Base-by-base conservation (phyloP, 2,329 filamentous ascomycete species). In the Fusarium sp. region DNA sequence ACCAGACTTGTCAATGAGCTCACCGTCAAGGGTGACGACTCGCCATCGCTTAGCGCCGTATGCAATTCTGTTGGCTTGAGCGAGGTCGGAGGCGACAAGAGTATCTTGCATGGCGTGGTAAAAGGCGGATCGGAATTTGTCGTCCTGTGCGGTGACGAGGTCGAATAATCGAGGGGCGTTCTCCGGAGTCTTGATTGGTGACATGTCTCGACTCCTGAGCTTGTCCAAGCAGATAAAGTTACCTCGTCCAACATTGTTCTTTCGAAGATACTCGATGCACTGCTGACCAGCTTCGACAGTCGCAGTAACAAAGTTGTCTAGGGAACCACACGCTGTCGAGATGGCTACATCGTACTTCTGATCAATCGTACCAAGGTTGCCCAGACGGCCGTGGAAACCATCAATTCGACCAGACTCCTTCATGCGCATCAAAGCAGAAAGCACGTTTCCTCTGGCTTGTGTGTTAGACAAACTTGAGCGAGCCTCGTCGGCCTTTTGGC, bases 161-260 rank as follows among this genome's bases (percentile, higher is more conserved):
- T 99, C 96, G 74, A 98, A 99, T 3, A 99, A 84, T 22, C 96
- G 89, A 19, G 95, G 95, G 8, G 96, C 95, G 72, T 93, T 90
- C 78, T 99, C 96, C 0, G 96, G 96, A 0, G 96, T 99, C 61
- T 92, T 86, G 53, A 98, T 94, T 0, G 87, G 82, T 3, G 90
- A 90, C 72, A 98, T 82, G 74, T 97, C 92, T 52, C 93, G 89
- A 32, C 87, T 84, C 24, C 93, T 89, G 48, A 98, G 83, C 76
- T 95, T 94, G 78, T 99, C 93, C 17, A 99, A 86, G 70, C 96
- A 92, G 74, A 99, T 98, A 78, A 99, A 98, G 81, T 97, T 97
- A 62, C 94, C 96, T 73, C 96, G 90, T 14, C 96, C 96, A 5
- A 99, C 89, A 71, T 97, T 97, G 74, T 97, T 99, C 84, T 98